These are phyloP conservation scores for Epichloe amarillans DNA, from an alignment of 2,329 filamentous ascomycete genomes.

Conservation along the genomic window DNA sequence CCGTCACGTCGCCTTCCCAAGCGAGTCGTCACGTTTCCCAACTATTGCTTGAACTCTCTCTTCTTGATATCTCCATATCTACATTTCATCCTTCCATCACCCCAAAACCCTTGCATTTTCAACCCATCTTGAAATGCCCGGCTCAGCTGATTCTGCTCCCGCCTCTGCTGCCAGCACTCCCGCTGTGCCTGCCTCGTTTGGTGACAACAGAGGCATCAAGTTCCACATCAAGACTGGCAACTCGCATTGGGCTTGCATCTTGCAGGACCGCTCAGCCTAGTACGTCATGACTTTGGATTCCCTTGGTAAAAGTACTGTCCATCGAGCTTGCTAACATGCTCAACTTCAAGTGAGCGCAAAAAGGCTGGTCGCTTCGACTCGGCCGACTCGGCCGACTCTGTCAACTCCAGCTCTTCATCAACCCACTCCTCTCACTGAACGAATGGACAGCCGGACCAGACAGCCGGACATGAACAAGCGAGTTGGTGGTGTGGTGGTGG, in stretches of 20 bases:
- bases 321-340: slow-evolving; percentile 8
- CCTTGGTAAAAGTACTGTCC: background rate
- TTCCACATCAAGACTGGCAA: slow-evolving; percentile 33
- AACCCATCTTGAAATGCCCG: slow-evolving; percentile 8
- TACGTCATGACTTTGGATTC: slow-evolving; percentile 17
- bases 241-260: slow-evolving; percentile 24
- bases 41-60: background rate
- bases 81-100: no score
- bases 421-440: slow-evolving; percentile 3
- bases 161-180: slow-evolving; percentile 7
- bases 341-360: slow-evolving; percentile 22
- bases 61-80: background rate
- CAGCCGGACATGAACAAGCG: no score
- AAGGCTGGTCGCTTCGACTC: slow-evolving; percentile 24
- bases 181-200: slow-evolving; percentile 14
- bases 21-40: no score
- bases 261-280: slow-evolving; percentile 32
- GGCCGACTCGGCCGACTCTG: slow-evolving; percentile 23
- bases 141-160: slow-evolving; percentile 7
- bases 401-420: slow-evolving; percentile 17
- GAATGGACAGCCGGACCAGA: background rate
- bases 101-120: background rate
- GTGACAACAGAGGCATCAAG: slow-evolving; percentile 28
- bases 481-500: background rate
- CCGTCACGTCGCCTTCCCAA: background rate